phyloP scores from a whole-genome alignment of 2,329 filamentous ascomycete species.

The Aspergillus neoniger region DNA sequence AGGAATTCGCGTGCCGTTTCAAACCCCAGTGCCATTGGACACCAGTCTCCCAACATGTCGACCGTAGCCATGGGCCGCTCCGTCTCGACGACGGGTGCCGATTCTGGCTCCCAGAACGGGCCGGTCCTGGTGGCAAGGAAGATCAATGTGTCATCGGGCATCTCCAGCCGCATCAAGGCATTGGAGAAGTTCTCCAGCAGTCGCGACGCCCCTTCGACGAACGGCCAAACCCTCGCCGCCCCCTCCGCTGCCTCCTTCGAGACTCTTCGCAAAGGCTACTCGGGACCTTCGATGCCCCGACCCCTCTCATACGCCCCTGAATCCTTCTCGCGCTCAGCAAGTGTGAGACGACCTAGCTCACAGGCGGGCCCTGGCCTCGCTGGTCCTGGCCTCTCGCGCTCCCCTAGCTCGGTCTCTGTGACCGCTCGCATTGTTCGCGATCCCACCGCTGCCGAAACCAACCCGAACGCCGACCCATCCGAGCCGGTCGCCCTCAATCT shows the following conservation, averaged over 20 bases:
- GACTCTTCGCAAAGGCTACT: slow-evolving; percentile 47
- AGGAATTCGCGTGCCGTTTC: slow-evolving; percentile 44
- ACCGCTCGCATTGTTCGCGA: slow-evolving; percentile 78
- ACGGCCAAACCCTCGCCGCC: slow-evolving; percentile 42
- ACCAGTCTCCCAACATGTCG: slow-evolving; percentile 31
- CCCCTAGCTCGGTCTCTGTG: slow-evolving; percentile 78
- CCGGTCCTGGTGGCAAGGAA: slow-evolving; percentile 67
- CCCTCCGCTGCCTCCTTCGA: slow-evolving; percentile 57
- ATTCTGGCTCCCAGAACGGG: slow-evolving; percentile 32
- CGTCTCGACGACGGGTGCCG: slow-evolving; percentile 39
- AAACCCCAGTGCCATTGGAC: slow-evolving; percentile 36
- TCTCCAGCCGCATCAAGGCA: slow-evolving; percentile 92
- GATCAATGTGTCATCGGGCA: slow-evolving; percentile 81
- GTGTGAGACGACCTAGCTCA: slow-evolving; percentile 32
- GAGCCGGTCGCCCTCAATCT: slow-evolving; percentile 46
- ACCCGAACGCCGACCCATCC: slow-evolving; percentile 27
- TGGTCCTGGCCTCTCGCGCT: slow-evolving; percentile 25
- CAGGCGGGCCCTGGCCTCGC: slow-evolving; percentile 26
- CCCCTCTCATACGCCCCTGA: slow-evolving; percentile 32
- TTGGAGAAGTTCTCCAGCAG: slow-evolving; percentile 73
- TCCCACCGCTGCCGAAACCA: slow-evolving; percentile 48
- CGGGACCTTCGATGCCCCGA: slow-evolving; percentile 28
- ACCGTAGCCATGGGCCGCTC: slow-evolving; percentile 39
- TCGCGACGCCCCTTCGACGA: slow-evolving; percentile 36
- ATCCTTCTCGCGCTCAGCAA: slow-evolving; percentile 34